phyloP scores from a whole-genome alignment of 805 yeast species.

The Pichia manshurica region DNA sequence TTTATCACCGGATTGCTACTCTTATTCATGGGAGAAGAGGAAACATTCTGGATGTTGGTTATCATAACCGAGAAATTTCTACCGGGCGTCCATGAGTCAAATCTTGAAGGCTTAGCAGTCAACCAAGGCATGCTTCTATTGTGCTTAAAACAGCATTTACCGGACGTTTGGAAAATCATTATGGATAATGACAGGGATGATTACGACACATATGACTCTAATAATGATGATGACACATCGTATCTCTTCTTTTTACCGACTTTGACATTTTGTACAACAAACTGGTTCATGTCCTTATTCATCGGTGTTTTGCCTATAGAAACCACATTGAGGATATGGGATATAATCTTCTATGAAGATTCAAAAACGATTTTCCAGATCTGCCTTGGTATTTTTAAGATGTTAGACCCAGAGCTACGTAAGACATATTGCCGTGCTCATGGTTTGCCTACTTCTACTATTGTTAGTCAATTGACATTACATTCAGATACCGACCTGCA shows the following conservation, averaged over 20 bases:
- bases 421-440: conserved; percentile 15
- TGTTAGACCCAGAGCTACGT: conserved; percentile 60
- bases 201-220: conserved; percentile 32
- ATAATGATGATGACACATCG: conserved; percentile 19
- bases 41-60: conserved; percentile 94
- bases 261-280: conserved; percentile 84
- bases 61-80: conserved; percentile 78
- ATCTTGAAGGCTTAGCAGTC: conserved; percentile 87
- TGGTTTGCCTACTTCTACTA: conserved; percentile 6
- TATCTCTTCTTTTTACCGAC: conserved; percentile 80
- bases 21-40: conserved; percentile 87
- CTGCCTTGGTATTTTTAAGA: conserved; percentile 71
- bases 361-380: conserved; percentile 80
- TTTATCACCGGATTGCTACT: conserved; percentile 84
- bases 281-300: conserved; percentile 98
- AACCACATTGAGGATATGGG: conserved; percentile 87
- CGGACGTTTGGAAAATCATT: conserved; percentile 64
- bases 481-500: conserved; percentile 14
- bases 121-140: conserved; percentile 93
- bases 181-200: conserved; percentile 25
- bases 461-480: conserved; percentile 1
- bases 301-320: conserved; percentile 89
- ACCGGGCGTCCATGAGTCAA: conserved; percentile 88
- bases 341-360: conserved; percentile 87
- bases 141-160: conserved; percentile 77